Conservation (phyloP, 768 basidiomycete genomes). For the Clathrus columnatus region DNA sequence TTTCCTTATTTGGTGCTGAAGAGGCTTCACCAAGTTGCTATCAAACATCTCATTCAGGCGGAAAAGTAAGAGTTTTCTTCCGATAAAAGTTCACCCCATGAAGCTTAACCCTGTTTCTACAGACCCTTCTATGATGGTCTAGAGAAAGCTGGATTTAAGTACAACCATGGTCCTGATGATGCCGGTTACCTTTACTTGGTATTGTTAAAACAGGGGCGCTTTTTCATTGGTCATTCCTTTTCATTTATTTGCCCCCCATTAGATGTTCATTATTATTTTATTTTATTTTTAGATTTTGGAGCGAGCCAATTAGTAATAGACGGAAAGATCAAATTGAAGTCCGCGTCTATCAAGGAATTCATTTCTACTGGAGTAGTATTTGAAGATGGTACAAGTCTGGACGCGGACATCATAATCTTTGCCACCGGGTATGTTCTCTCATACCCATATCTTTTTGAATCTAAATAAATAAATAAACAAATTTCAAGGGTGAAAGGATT, state of each 20-base stretch:
- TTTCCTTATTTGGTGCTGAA: background rate
- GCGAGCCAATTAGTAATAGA: slow-evolving; percentile 53
- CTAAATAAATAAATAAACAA: background rate
- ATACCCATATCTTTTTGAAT: background rate
- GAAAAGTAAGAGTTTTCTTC: background rate
- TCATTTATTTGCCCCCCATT: background rate
- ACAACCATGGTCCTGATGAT: slow-evolving; percentile 30
- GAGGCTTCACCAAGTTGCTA: background rate
- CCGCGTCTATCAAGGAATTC: slow-evolving; percentile 41
- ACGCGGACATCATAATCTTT: slow-evolving; percentile 48
- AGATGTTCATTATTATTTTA: background rate
- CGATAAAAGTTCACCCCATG: too few species aligned
- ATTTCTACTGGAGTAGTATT: slow-evolving; percentile 35
- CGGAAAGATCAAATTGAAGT: slow-evolving; percentile 63
- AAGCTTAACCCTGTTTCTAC: slow-evolving; percentile 16
- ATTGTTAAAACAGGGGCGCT: slow-evolving; percentile 28
- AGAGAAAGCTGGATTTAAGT: slow-evolving; percentile 28
- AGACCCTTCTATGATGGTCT: slow-evolving; percentile 20
- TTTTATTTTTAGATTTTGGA: slow-evolving; percentile 37
- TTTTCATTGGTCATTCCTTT: slow-evolving; percentile 27
- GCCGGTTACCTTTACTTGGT: slow-evolving; percentile 26
- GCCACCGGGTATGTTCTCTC: slow-evolving; percentile 50
- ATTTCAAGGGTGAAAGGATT: slow-evolving; percentile 37
- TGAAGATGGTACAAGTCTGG: slow-evolving; percentile 36
- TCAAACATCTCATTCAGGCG: background rate